A percentile compares a stretch with the other conserved stretches of the same genome.
phyloP scores from a whole-genome alignment of 1,284 basidiomycete genomes.

The Exobasidium cylindrosporum region DNA sequence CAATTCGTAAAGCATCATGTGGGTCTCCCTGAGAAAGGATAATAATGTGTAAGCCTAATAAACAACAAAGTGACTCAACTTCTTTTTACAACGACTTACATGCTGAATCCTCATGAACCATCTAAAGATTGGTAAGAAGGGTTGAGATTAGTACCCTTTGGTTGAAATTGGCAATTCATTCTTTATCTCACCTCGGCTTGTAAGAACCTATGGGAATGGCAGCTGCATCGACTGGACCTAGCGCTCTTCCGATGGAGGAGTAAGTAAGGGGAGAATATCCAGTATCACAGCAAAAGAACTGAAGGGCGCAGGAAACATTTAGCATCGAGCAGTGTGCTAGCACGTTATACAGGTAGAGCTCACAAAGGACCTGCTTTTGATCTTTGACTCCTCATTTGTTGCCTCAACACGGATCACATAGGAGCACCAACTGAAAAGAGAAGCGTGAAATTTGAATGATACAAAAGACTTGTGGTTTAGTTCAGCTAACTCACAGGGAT shows the following conservation, averaged over 20 bases:
- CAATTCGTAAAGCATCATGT: conserved; percentile 33
- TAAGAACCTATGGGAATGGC: conserved; percentile 59
- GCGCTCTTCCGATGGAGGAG: conserved; percentile 56
- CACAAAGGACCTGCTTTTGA: neutral
- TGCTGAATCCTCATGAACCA: conserved; percentile 48
- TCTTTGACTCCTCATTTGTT: neutral
- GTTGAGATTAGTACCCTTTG: too few species aligned
- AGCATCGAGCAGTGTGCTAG: neutral
- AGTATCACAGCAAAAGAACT: conserved; percentile 57
- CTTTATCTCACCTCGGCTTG: conserved; percentile 35
- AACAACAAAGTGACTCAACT: neutral
- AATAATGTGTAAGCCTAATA: conserved; percentile 25
- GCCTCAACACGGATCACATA: conserved; percentile 1
- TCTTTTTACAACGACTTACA: conserved; percentile 4
- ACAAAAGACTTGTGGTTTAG: neutral
- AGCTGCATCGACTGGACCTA: conserved; percentile 58
- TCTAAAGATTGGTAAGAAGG: neutral
- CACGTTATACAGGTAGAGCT: too few species aligned
- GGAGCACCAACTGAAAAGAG: too few species aligned
- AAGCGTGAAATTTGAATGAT: neutral
- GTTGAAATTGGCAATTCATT: too few species aligned
- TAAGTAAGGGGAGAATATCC: conserved; percentile 58
- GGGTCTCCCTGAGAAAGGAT: conserved; percentile 28
- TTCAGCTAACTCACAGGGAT: too few species aligned
- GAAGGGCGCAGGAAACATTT: neutral